Evolutionary conservation across 345 rosid genomes (phyloP).

Genomic region (Linum usitatissimum): DNA sequence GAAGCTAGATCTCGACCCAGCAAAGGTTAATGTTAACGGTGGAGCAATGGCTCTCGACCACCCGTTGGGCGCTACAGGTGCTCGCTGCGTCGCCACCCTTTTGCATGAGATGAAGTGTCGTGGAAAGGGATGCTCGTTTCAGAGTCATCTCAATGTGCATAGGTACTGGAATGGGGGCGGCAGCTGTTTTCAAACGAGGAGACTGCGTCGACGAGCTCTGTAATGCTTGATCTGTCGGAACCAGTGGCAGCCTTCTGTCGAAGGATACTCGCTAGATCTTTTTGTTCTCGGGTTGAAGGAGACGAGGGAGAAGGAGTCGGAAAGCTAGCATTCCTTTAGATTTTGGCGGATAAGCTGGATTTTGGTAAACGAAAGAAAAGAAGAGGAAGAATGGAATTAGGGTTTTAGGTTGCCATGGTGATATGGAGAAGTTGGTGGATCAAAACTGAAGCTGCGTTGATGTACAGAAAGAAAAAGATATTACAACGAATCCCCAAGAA

Average conservation of each 20-base stretch:
- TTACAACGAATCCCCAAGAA: background rate
- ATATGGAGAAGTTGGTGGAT: too few relatives aligned
- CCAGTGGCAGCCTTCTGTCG: slow-evolving; percentile 33
- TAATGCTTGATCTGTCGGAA: slow-evolving; percentile 54
- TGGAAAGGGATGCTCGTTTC: slow-evolving; percentile 82
- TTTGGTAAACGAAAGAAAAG: too few relatives aligned
- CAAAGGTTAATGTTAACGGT: slow-evolving; percentile 91
- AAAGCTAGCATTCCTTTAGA: too few relatives aligned
- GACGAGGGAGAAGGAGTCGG: too few relatives aligned
- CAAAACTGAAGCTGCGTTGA: too few relatives aligned
- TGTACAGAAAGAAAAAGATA: too few relatives aligned
- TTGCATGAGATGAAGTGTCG: slow-evolving; percentile 96
- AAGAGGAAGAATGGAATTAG: too few relatives aligned
- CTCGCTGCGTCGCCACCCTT: slow-evolving; percentile 88
- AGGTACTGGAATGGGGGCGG: slow-evolving; percentile 98
- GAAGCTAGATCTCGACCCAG: slow-evolving; percentile 76
- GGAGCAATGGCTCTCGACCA: slow-evolving; percentile 94
- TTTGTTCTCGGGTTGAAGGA: too few relatives aligned
- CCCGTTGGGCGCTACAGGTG: slow-evolving; percentile 96
- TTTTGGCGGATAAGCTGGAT: too few relatives aligned
- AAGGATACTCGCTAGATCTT: slow-evolving; percentile 45
- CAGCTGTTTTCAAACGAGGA: slow-evolving; percentile 92
- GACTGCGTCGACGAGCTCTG: slow-evolving; percentile 63
- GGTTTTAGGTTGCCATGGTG: too few relatives aligned
- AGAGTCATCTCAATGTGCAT: slow-evolving; percentile 97